These are phyloP conservation scores for Lentinula aciculospora DNA, from an alignment of 768 basidiomycete genomes.

Conservation along the genomic window DNA sequence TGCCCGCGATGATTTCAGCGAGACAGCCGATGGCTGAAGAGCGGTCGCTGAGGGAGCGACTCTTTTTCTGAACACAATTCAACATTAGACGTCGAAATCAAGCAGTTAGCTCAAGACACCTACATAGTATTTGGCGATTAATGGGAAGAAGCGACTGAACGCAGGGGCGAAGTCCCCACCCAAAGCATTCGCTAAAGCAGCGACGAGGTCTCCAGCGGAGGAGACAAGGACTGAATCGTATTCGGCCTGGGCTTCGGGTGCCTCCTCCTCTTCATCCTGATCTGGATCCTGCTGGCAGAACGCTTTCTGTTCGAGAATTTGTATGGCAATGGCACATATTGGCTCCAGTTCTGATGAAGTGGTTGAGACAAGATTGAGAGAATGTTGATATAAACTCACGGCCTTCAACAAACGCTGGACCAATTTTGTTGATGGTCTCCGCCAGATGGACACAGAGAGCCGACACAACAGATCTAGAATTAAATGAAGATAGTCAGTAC, in stretches of 20 bases:
- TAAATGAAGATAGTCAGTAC: constrained; percentile 17
- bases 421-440: constrained; percentile 89
- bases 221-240: constrained; percentile 95
- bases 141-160: constrained; percentile 82
- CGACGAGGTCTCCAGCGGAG: constrained; percentile 90
- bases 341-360: constrained; percentile 54
- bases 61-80: constrained; percentile 56
- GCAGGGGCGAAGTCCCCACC: constrained; percentile 78
- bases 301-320: constrained; percentile 90
- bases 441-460: constrained; percentile 83
- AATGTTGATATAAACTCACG: constrained; percentile 40
- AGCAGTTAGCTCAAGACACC: constrained; percentile 23
- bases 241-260: constrained; percentile 87
- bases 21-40: constrained; percentile 91
- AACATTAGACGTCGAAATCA: neutral
- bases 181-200: constrained; percentile 80
- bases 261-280: constrained; percentile 82
- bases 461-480: constrained; percentile 74
- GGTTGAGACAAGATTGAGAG: constrained; percentile 3
- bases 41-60: constrained; percentile 83
- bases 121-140: constrained; percentile 90
- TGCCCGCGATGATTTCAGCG: constrained; percentile 91
- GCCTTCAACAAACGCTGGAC: constrained; percentile 77
- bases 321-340: constrained; percentile 75
- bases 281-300: constrained; percentile 96